Conservation (phyloP, 2,329 filamentous ascomycete genomes). For the Botrytis tulipae region DNA sequence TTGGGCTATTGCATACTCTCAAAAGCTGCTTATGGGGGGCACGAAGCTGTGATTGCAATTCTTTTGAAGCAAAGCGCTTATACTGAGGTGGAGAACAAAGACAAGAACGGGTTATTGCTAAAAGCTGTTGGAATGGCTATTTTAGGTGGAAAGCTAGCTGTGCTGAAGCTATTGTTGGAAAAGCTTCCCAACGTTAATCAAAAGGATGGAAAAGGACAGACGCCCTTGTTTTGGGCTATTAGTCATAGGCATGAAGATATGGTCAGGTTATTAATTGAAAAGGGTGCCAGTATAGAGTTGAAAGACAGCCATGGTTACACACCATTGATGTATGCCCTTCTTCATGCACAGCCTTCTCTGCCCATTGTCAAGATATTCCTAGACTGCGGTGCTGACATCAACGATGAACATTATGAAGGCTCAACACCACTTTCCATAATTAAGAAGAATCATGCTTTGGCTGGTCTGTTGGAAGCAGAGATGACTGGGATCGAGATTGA, state of each 20-base stretch:
- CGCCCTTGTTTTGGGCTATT: not conserved
- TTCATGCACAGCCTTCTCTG: too few relatives aligned
- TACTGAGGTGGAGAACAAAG: conserved; percentile 24
- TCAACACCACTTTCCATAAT: not conserved
- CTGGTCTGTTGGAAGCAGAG: conserved; percentile 18
- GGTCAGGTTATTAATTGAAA: not conserved
- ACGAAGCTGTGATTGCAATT: not conserved
- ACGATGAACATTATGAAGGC: conserved; percentile 20
- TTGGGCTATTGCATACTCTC: too few relatives aligned
- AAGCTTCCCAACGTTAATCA: not conserved
- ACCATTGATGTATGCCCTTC: not conserved
- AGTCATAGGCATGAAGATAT: fast-evolving
- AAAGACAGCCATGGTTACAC: conserved; percentile 30
- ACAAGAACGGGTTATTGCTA: not conserved
- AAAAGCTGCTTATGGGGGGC: fast-evolving
- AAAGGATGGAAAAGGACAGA: too few relatives aligned
- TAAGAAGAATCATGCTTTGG: conserved; percentile 7
- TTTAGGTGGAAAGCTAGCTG: not conserved
- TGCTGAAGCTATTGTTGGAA: conserved; percentile 26
- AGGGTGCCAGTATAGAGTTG: conserved; percentile 14
- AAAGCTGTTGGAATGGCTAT: conserved; percentile 20
- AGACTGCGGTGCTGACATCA: conserved; percentile 13
- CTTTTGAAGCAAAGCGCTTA: conserved; percentile 1
- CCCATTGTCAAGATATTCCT: not conserved
- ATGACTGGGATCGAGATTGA: not conserved